phyloP scores from a whole-genome alignment of 179 eudicot genomes.

The Beta lomatogona region DNA sequence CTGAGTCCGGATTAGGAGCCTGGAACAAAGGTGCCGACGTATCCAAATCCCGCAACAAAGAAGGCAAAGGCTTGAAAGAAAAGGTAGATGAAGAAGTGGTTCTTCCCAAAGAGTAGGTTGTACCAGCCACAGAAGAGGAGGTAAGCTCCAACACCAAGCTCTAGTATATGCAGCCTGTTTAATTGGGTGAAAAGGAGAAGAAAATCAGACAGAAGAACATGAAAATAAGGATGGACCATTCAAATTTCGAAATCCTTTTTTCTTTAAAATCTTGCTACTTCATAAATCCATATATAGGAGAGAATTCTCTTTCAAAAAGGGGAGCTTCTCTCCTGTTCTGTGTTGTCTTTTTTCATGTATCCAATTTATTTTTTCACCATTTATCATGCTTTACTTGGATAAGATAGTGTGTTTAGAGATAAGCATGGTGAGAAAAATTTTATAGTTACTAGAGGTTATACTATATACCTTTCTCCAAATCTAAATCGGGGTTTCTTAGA shows the following conservation, averaged over 20 bases:
- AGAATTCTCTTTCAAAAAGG: too few relatives aligned
- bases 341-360: not conserved
- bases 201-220: not conserved
- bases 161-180: slow-evolving; percentile 48
- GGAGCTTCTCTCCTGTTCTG: not conserved
- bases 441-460: not conserved
- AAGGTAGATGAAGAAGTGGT: slow-evolving; percentile 62
- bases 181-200: not conserved
- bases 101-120: slow-evolving; percentile 48
- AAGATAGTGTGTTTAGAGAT: not conserved
- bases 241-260: too few relatives aligned
- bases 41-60: slow-evolving; percentile 74
- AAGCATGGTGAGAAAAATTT: not conserved
- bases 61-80: slow-evolving; percentile 67
- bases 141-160: slow-evolving; percentile 54
- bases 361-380: too few relatives aligned
- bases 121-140: slow-evolving; percentile 72
- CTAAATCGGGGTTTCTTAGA: slow-evolving; percentile 36
- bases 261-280: too few relatives aligned
- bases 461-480: slow-evolving; percentile 47
- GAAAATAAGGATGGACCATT: too few relatives aligned
- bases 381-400: too few relatives aligned
- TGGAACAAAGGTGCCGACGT: slow-evolving; percentile 63
- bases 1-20: slow-evolving; percentile 25
- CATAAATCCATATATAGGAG: too few relatives aligned